Evolutionary conservation across 371 early-diverging fungal genomes (phyloP), one percentile per base, ranked within the genome.

Genomic region (Mucor sp.): DNA sequence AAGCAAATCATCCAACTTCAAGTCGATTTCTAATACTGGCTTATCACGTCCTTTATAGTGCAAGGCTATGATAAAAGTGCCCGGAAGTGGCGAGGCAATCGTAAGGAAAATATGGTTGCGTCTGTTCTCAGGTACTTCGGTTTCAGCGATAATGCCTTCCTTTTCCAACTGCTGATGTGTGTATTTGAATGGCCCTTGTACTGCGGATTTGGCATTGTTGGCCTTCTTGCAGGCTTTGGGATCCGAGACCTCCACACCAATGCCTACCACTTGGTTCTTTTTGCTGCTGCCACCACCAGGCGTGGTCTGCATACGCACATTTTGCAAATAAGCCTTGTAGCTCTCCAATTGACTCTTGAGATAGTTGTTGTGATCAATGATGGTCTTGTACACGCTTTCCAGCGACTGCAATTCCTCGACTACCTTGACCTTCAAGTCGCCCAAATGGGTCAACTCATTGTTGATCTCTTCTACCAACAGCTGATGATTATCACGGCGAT

Each of bases 1-100:
- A 43, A 97, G 82, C 68, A 97, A 78, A 77, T 97, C 97, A 71
- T 97, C 97, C 41, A 97, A 80, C 65, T 95, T 94, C 70, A 97
- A 85, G 78, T 96, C 96, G 95, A 97, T 96, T 80, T 96, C 95
- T 65, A 97, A 76, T 60, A 97, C 95, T 1, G 98, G 91, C 71
- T 94, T 94, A 55, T 97, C 97, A n/a, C 98, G 88, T 28, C 83
- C 92, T 80, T 95, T 95, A 74, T 91, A 97, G 66, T 93, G 89
- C 71, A 97, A 83, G 5, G 92, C 89, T 69, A 97, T 94, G 35
- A 95, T 86, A 70, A 94, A 97, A 4, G 94, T 93, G 9, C 95
- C 95, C 0, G 94, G 91, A 50, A 92, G 79, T 19, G 96, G 97
- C 17, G 94, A 94, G 28, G 86, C 83, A 41, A 97, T 93, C 63